These are phyloP conservation scores for Candida mesenterica DNA, from an alignment of 1,139 yeast genomes.

Conservation along the genomic window DNA sequence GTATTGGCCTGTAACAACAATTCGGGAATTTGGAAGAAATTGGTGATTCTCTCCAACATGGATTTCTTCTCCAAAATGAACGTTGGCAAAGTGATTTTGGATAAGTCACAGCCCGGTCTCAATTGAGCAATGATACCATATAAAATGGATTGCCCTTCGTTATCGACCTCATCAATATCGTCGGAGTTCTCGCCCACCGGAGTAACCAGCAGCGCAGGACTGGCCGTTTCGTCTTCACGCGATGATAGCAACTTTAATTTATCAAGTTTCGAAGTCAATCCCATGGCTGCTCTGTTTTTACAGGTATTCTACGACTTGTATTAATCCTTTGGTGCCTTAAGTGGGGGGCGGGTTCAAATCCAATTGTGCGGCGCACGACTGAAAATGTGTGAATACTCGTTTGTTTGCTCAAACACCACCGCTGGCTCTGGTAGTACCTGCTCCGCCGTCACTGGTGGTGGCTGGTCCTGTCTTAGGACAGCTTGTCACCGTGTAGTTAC, in stretches of 20 bases:
- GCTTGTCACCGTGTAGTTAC: too few species aligned
- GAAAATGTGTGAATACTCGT: too few species aligned
- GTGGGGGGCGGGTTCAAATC: too few species aligned
- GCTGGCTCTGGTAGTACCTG: too few species aligned
- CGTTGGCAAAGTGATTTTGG: constrained; percentile 91
- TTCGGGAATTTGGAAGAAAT: constrained; percentile 81
- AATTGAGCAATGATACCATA: constrained; percentile 86
- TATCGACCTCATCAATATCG: constrained; percentile 90
- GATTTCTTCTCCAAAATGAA: constrained; percentile 92
- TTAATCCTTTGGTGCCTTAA: too few species aligned
- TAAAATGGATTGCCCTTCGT: constrained; percentile 81
- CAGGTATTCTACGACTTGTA: too few species aligned
- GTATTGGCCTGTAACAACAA: constrained; percentile 67
- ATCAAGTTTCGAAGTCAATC: constrained; percentile 37
- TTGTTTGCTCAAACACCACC: too few species aligned
- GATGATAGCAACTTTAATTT: constrained; percentile 25
- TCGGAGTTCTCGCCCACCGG: constrained; percentile 33
- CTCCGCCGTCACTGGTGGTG: too few species aligned
- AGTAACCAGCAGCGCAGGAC: constrained; percentile 2
- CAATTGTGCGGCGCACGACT: too few species aligned
- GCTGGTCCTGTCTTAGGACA: too few species aligned
- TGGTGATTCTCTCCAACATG: constrained; percentile 93
- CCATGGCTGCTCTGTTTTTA: constrained; percentile 23
- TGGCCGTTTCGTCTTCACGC: constrained; percentile 7
- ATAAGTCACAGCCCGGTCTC: constrained; percentile 87